These are phyloP conservation scores for Yueomyces sp. DNA, from an alignment of 805 yeast genomes.

Conservation along the genomic window DNA sequence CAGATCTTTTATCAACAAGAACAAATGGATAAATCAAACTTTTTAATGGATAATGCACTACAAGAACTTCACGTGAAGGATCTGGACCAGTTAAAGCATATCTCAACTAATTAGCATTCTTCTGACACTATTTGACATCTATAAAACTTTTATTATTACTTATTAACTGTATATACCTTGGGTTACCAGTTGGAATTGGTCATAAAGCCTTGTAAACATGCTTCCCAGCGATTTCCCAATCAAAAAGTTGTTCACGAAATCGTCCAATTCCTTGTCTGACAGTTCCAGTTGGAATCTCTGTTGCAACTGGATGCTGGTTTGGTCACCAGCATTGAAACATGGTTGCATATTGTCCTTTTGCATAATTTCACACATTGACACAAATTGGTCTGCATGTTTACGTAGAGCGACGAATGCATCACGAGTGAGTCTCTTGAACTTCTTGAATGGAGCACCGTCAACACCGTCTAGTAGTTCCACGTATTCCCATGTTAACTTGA, in stretches of 20 bases:
- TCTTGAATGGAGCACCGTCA: constrained; percentile 43
- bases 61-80: too few relatives aligned
- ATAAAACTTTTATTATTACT: too few relatives aligned
- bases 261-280: constrained; percentile 48
- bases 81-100: too few relatives aligned
- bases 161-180: constrained; percentile 77
- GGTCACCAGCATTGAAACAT: constrained; percentile 79
- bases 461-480: constrained; percentile 78
- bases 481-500: constrained; percentile 82
- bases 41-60: too few relatives aligned
- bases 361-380: constrained; percentile 86
- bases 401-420: constrained; percentile 65
- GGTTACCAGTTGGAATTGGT: constrained; percentile 86
- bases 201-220: constrained; percentile 82
- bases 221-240: constrained; percentile 78
- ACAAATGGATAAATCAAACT: too few relatives aligned
- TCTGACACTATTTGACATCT: too few relatives aligned
- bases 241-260: constrained; percentile 62
- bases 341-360: constrained; percentile 82
- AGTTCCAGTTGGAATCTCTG: constrained; percentile 76
- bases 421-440: constrained; percentile 52
- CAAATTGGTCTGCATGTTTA: constrained; percentile 56
- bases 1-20: too few relatives aligned
- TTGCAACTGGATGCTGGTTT: constrained; percentile 62
- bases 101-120: too few relatives aligned